These are phyloP conservation scores for Russula compacta DNA, from an alignment of 768 basidiomycete species.

Conservation along the genomic window DNA sequence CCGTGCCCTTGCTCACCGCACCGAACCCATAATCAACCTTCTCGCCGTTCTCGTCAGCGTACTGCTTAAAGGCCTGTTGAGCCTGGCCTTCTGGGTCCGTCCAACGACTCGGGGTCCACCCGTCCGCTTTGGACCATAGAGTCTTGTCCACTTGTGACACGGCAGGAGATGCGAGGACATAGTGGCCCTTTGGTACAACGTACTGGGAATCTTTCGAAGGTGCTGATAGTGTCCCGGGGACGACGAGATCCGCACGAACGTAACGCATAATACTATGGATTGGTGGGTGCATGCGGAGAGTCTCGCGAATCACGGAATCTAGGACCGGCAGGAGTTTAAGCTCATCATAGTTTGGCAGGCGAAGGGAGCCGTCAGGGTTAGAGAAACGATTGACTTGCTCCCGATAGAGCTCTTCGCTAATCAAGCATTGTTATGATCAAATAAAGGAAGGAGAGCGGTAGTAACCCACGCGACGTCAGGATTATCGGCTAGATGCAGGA, in stretches of 20 bases:
- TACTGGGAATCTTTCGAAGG: conserved; percentile 68
- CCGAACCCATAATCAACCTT: conserved; percentile 97
- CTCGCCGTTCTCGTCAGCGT: conserved; percentile 68
- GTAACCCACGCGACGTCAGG: conserved; percentile 63
- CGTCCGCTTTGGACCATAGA: conserved; percentile 64
- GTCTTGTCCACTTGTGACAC: conserved; percentile 80
- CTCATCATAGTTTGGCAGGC: conserved; percentile 78
- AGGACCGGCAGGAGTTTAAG: conserved; percentile 74
- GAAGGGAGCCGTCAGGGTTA: conserved; percentile 70
- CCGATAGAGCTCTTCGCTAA: conserved; percentile 72
- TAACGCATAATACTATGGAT: conserved; percentile 95
- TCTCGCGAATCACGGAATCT: conserved; percentile 88
- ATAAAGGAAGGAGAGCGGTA: neutral
- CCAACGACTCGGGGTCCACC: conserved; percentile 84
- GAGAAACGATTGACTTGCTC: conserved; percentile 83
- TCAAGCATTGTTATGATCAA: neutral
- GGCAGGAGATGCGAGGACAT: conserved; percentile 80
- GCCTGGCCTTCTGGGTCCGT: conserved; percentile 76
- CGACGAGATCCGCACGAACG: conserved; percentile 74
- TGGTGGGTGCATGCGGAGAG: conserved; percentile 86
- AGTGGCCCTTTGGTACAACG: conserved; percentile 85
- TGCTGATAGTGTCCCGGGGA: conserved; percentile 73
- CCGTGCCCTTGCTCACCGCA: conserved; percentile 90
- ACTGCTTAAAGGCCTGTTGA: conserved; percentile 64
- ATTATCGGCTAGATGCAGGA: conserved; percentile 77